A percentile compares a stretch with the other conserved stretches of the same genome.
Evolutionary conservation across 768 basidiomycete genomes (phyloP).

Genomic region (Brasilioporus rufonigricans): DNA sequence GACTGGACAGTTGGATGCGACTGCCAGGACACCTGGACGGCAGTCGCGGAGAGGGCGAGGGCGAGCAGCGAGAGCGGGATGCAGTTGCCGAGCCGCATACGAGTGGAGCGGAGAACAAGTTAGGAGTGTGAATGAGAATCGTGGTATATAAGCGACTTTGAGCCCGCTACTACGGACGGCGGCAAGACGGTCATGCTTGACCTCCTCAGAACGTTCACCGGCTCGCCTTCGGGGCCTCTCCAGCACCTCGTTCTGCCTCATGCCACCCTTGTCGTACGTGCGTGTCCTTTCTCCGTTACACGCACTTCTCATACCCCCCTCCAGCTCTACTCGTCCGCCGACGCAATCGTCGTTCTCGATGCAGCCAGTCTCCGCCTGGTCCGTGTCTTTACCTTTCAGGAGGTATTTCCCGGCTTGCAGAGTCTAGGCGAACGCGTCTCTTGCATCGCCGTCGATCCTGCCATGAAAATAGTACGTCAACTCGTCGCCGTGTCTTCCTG

Average conservation of each 20-base stretch:
- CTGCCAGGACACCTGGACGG: conserved; percentile 26
- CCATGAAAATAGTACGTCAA: conserved; percentile 74
- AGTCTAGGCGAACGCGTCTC: conserved; percentile 47
- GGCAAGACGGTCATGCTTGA: conserved; percentile 41
- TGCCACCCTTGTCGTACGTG: conserved; percentile 59
- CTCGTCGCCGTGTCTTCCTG: not conserved
- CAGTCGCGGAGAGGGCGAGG: conserved; percentile 10
- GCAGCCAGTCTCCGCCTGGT: conserved; percentile 63
- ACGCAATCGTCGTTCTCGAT: conserved; percentile 68
- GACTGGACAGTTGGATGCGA: conserved; percentile 31
- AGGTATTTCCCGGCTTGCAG: conserved; percentile 68
- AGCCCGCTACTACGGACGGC: no score
- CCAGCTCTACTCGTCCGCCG: conserved; percentile 72
- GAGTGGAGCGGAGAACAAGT: no score
- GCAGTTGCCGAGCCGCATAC: conserved; percentile 36
- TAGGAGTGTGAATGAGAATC: no score
- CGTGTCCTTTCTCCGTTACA: not conserved
- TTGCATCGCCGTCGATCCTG: conserved; percentile 68
- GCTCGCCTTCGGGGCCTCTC: conserved; percentile 53
- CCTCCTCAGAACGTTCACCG: conserved; percentile 44
- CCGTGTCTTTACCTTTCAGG: conserved; percentile 75
- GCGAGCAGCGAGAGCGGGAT: conserved; percentile 36
- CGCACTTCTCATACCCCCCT: not conserved
- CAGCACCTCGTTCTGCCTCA: conserved; percentile 57
- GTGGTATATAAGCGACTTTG: no score